Evolutionary conservation across 345 rosid genomes (phyloP).

Genomic region (Isatis tinctoria): DNA sequence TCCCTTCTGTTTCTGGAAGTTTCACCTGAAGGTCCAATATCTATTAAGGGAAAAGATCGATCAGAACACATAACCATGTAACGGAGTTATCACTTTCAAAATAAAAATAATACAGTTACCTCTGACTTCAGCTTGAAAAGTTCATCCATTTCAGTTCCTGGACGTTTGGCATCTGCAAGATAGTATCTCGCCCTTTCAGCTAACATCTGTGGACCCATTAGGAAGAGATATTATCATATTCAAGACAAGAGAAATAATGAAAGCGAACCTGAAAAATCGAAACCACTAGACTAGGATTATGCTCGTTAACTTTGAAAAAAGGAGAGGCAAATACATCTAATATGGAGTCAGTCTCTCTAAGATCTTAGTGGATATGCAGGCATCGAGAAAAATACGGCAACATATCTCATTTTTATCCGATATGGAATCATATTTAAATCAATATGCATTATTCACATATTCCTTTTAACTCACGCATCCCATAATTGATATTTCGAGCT

Average conservation of each 20-base stretch:
- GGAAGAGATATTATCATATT: constrained; percentile 12
- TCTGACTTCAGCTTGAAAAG: constrained; percentile 73
- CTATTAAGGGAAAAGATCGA: constrained; percentile 36
- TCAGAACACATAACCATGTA: constrained; percentile 7
- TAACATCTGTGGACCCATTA: constrained; percentile 50
- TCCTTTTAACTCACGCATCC: not conserved
- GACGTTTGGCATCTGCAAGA: constrained; percentile 35
- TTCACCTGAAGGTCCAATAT: constrained; percentile 65
- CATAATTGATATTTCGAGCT: not conserved
- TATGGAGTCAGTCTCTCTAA: not conserved
- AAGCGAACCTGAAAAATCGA: not conserved
- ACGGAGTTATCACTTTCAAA: not conserved
- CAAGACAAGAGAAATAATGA: not conserved
- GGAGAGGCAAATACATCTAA: not conserved
- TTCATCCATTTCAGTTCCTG: constrained; percentile 47
- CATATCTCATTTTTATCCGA: not conserved
- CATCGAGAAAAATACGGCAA: not conserved
- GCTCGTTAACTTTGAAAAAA: not conserved
- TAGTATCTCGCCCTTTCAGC: constrained; percentile 46
- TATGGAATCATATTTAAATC: not conserved
- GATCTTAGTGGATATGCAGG: not conserved
- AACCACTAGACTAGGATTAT: not conserved
- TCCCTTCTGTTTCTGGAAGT: constrained; percentile 54
- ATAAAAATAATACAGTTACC: constrained; percentile 41
- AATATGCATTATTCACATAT: not conserved